Evolutionary conservation across 139 green algal species (phyloP), one percentile per base, ranked within the genome.

Genomic region (Klebsormidium nitens): DNA sequence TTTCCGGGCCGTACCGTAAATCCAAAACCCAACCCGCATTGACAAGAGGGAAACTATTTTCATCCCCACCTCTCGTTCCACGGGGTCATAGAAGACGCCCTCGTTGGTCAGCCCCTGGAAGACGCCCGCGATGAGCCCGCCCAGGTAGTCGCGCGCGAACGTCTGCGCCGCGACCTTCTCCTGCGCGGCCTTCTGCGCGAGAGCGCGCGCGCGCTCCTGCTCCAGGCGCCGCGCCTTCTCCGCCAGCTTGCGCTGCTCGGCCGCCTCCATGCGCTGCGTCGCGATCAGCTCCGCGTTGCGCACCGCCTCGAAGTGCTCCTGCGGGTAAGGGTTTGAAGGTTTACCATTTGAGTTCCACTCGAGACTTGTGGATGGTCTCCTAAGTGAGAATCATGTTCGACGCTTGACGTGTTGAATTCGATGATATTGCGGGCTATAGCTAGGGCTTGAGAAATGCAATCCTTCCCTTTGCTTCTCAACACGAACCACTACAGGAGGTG

Each of bases 221-320:
- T 61, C 72, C 60, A 89, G 64, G n/a, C 86, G 78, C 17, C 89
- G 72, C 71, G 89, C 84, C 78, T 90, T 90, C 82, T 95, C 87
- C 82, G 91, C 86, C 52, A 85, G 35, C 79, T 91, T 91, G 35
- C 89, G 81, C 58, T 77, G 83, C 82, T 95, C 89, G 0, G 84
- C 87, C 17, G 86, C 87, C 82, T 95, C 89, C 82, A 95, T 86
- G 65, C 86, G 82, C 76, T 95, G 87, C 35, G 85, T 87, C 3
- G 85, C 87, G 36, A 91, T 84, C 11, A 95, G 83, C 79, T 91
- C 89, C 11, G 87, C 82, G 70, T 89, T 87, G 11, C 87, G 79
- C 66, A 88, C 81, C 69, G 88, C 85, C 35, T 77, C 69, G 39
- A 77, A 77, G 66, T 73, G 49, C 66, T 73, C 66, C 66, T 73